Percentiles rank a stretch among this genome's conserved stretches.
Evolutionary conservation across 768 basidiomycete genomes (phyloP).

Genomic region (Collybia sp.): DNA sequence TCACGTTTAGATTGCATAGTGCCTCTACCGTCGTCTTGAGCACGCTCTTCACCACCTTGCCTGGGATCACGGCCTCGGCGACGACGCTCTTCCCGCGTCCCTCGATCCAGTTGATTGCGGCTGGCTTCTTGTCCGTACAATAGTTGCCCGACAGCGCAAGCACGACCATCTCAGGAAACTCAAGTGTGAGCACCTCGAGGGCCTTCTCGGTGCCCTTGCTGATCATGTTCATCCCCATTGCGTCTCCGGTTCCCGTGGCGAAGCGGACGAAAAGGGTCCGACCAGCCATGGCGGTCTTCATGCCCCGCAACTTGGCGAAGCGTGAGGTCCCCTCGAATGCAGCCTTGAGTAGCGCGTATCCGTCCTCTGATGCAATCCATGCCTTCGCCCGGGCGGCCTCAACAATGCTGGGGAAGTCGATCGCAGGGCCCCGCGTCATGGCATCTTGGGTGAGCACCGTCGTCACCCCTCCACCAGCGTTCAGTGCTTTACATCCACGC

Average conservation of each 20-base stretch:
- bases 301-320: constrained; percentile 79
- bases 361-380: constrained; percentile 84
- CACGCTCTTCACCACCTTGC: constrained; percentile 81
- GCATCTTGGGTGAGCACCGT: constrained; percentile 90
- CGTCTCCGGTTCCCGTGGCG: constrained; percentile 92
- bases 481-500: constrained; percentile 96
- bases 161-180: constrained; percentile 90
- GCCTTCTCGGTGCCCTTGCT: constrained; percentile 97
- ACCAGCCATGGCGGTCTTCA: constrained; percentile 91
- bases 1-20: constrained; percentile 85
- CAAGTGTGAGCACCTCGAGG: constrained; percentile 66
- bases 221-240: constrained; percentile 99
- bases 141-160: constrained; percentile 95
- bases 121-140: constrained; percentile 99
- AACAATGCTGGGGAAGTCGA: constrained; percentile 84
- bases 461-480: constrained; percentile 91
- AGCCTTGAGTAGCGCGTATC: constrained; percentile 66
- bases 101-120: constrained; percentile 99
- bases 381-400: constrained; percentile 80
- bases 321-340: constrained; percentile 95
- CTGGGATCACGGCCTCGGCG: constrained; percentile 91
- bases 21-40: constrained; percentile 93
- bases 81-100: constrained; percentile 98
- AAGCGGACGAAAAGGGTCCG: constrained; percentile 92
- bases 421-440: constrained; percentile 99